Base-by-base conservation (phyloP, 805 yeast genomes). In the Candida alai region DNA sequence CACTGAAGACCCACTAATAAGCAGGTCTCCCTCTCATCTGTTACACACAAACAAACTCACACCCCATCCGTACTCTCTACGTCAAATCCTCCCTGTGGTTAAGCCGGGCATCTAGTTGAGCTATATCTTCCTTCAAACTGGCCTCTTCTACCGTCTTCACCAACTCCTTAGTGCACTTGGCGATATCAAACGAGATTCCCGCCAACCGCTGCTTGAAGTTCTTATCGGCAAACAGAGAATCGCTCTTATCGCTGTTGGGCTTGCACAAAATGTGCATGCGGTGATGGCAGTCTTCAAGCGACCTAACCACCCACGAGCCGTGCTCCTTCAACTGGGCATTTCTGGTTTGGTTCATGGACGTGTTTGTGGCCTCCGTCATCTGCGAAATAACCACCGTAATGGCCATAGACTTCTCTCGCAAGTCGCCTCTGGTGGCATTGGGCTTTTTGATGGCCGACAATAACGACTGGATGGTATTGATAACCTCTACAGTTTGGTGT, bases 81-180 rank as follows among this genome's bases (percentile, higher is more conserved):
- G 48, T 47, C 30, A 52, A 51, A 44, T 60, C 66, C 14, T 34
- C 22, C 24, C 25, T 54, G 14, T 52, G 67, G 32, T 52, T 60
- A 36, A 80, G 54, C 45, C 83, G 73, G 9, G 86, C 78, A 59
- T 87, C 89, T 45, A 87, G 70, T 44, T 80, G 79, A 4, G 80
- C 88, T 48, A 89, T 84, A 49, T 88, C 96, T 45, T 83, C 89
- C 50, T 82, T 82, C 49, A 89, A 65, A 51, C 89, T 83, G 16
- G 95, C 95, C 54, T 89, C 97, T 56, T 90, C 97, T 4, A 90
- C 96, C 1, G 95, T 85, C 63, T 89, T 89, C 14, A 90, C 97
- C 52, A 90, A 72, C 58, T 90, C 97, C 58, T 89, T 90, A 4
- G 97, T 90, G 57, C 95, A 84, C 60, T 90, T 88, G 16, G 97